A percentile compares a stretch with the other conserved stretches of the same genome.
Evolutionary conservation across 805 yeast genomes (phyloP).

Genomic region (Saccharomyces eubayanus): DNA sequence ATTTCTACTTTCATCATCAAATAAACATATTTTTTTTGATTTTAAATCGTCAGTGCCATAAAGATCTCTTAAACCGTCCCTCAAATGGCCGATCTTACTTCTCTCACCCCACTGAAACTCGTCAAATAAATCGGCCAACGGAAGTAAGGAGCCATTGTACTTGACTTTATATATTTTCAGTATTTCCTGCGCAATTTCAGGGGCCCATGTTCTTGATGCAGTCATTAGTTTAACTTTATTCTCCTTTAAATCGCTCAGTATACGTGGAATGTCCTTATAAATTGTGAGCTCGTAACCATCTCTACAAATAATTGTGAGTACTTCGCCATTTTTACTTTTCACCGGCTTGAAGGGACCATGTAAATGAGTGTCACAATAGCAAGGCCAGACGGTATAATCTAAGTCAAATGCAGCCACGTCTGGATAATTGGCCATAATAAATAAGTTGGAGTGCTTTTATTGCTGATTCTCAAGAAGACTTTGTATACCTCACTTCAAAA

Average conservation of each 20-base stretch:
- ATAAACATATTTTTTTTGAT: slow-evolving; percentile 38
- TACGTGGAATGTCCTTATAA: slow-evolving; percentile 60
- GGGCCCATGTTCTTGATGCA: slow-evolving; percentile 76
- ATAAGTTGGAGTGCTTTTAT: not conserved
- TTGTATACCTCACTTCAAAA: too few species aligned
- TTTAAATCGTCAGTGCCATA: slow-evolving; percentile 45
- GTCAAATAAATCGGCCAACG: slow-evolving; percentile 38
- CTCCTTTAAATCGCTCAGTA: slow-evolving; percentile 44
- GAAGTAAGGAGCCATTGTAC: slow-evolving; percentile 28
- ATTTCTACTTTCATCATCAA: slow-evolving; percentile 76
- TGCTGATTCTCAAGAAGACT: too few species aligned
- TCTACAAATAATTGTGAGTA: slow-evolving; percentile 25
- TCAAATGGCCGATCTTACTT: slow-evolving; percentile 45
- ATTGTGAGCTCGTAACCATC: slow-evolving; percentile 48
- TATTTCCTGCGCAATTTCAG: slow-evolving; percentile 63
- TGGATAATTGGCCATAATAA: slow-evolving; percentile 19
- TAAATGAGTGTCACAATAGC: slow-evolving; percentile 32
- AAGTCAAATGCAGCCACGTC: slow-evolving; percentile 32
- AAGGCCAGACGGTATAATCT: slow-evolving; percentile 34
- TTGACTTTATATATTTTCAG: slow-evolving; percentile 45
- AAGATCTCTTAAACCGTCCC: slow-evolving; percentile 48
- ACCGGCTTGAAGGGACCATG: slow-evolving; percentile 28
- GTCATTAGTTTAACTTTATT: slow-evolving; percentile 47
- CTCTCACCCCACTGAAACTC: slow-evolving; percentile 64
- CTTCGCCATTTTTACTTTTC: slow-evolving; percentile 21